Evolutionary conservation across 1,284 basidiomycete species (phyloP).

Genomic region (Pseudozyma pruni): DNA sequence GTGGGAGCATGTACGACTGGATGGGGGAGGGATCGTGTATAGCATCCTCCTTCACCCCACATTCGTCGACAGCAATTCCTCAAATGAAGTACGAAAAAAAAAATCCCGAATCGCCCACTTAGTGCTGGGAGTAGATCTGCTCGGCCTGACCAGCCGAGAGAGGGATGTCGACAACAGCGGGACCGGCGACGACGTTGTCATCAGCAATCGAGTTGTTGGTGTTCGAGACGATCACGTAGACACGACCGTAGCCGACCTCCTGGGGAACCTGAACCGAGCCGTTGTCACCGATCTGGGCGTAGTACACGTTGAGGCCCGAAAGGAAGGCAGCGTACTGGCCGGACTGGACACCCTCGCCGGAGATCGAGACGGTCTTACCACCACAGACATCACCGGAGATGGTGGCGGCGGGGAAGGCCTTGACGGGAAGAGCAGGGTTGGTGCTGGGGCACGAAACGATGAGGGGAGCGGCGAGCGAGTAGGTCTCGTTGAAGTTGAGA

Average conservation of each 20-base stretch:
- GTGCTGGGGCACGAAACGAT: constrained; percentile 71
- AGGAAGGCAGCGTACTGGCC: constrained; percentile 70
- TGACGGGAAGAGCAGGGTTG: constrained; percentile 70
- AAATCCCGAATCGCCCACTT: not conserved
- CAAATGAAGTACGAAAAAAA: no score
- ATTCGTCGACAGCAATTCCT: no score
- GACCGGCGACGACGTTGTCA: constrained; percentile 71
- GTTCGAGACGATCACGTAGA: constrained; percentile 69
- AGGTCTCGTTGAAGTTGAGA: constrained; percentile 68
- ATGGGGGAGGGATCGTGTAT: not conserved
- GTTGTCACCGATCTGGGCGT: constrained; percentile 53
- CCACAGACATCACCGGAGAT: constrained; percentile 54
- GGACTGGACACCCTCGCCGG: constrained; percentile 60
- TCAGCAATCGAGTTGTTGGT: constrained; percentile 68
- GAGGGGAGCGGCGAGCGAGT: constrained; percentile 69
- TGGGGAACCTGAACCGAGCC: constrained; percentile 68
- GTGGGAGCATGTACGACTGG: no score
- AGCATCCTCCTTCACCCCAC: no score
- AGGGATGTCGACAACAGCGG: constrained; percentile 69
- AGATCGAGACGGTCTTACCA: constrained; percentile 65
- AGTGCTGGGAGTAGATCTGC: constrained; percentile 21
- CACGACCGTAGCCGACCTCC: constrained; percentile 68
- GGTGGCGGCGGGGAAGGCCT: constrained; percentile 69
- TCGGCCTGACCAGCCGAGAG: constrained; percentile 45
- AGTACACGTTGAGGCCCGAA: constrained; percentile 66